phyloP scores from a whole-genome alignment of 176 grass and related monocot species.

The Elymus sibiricus region DNA sequence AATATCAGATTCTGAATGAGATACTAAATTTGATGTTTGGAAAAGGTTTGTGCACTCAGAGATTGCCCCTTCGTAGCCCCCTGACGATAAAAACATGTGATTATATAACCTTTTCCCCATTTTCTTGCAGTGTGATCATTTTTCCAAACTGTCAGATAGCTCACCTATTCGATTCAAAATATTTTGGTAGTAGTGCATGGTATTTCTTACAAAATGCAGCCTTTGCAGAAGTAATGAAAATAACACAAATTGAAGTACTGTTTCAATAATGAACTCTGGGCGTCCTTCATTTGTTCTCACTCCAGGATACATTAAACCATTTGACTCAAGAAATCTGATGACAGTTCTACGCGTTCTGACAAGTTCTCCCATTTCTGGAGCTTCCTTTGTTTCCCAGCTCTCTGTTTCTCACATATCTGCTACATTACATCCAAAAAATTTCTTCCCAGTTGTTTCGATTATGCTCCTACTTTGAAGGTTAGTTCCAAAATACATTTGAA shows the following conservation, averaged over 20 bases:
- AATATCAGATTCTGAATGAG: not conserved
- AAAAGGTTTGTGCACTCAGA: not conserved
- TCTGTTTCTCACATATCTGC: slow-evolving; percentile 20
- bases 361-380: slow-evolving; percentile 11
- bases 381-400: slow-evolving; percentile 13
- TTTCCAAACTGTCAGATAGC: not conserved
- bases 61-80: not conserved
- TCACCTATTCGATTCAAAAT: not conserved
- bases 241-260: slow-evolving; percentile 6
- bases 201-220: slow-evolving; percentile 6
- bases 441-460: slow-evolving; percentile 22
- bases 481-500: slow-evolving; percentile 28
- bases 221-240: slow-evolving; percentile 11
- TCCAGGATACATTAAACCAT: slow-evolving; percentile 21
- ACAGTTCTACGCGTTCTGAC: not conserved
- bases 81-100: not conserved
- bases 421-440: slow-evolving; percentile 33
- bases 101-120: not conserved
- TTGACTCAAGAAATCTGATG: slow-evolving; percentile 5
- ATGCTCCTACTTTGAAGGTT: slow-evolving; percentile 42
- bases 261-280: slow-evolving; percentile 24
- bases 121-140: not conserved
- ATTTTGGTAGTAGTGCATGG: not conserved
- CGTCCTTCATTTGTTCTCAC: not conserved
- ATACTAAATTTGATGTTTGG: not conserved